Conservation (phyloP, 1,139 yeast species). For the Pichia sp. region DNA sequence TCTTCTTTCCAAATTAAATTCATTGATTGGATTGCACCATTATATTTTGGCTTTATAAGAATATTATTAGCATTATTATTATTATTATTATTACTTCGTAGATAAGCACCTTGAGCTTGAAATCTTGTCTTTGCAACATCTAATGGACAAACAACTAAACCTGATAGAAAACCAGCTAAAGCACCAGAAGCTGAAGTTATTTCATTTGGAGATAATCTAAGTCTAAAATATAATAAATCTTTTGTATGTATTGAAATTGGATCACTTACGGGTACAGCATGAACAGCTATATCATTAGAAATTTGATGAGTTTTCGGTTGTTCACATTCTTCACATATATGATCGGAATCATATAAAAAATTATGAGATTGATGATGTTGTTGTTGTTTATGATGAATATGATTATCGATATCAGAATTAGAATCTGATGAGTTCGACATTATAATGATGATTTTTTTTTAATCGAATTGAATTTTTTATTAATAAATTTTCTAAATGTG, state of each 20-base stretch:
- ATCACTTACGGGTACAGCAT: slow-evolving; percentile 15
- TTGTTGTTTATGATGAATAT: too few species aligned
- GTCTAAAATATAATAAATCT: slow-evolving; percentile 12
- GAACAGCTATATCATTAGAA: slow-evolving; percentile 15
- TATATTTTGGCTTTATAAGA: slow-evolving; percentile 34
- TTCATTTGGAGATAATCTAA: slow-evolving; percentile 28
- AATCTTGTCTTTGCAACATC: slow-evolving; percentile 91
- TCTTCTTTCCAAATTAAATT: slow-evolving; percentile 63
- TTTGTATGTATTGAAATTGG: slow-evolving; percentile 15
- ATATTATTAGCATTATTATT: too few species aligned
- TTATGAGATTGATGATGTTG: neutral
- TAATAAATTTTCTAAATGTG: too few species aligned
- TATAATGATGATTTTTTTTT: too few species aligned
- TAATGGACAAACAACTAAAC: slow-evolving; percentile 85
- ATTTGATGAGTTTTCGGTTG: slow-evolving; percentile 16
- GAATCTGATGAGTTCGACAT: too few species aligned
- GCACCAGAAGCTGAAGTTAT: slow-evolving; percentile 78
- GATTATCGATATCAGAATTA: too few species aligned
- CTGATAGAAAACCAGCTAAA: slow-evolving; percentile 83
- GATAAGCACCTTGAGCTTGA: slow-evolving; percentile 83
- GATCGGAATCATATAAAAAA: neutral
- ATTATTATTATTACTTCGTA: slow-evolving; percentile 12
- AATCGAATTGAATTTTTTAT: too few species aligned
- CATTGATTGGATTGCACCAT: slow-evolving; percentile 56
- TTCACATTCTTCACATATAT: slow-evolving; percentile 6